Base-by-base conservation (phyloP, 1,139 yeast species). In the Diutina ranongensis region DNA sequence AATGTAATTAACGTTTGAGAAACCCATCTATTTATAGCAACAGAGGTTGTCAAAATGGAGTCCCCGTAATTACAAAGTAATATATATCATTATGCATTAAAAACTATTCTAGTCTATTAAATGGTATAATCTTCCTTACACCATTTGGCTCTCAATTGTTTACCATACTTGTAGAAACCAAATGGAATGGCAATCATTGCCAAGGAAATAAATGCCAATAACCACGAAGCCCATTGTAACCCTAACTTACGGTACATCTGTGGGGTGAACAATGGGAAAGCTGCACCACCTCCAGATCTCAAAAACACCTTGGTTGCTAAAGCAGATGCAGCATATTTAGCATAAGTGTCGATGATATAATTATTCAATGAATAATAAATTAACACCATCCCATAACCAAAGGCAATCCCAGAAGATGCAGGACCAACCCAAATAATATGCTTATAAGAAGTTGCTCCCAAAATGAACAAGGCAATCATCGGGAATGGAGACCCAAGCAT, bases 401-500 rank as follows among this genome's bases (percentile, higher is more conserved):
- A 86, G 0, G 94, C 86, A 45, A 87, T 62, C 51, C 96, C 96
- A 1, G 94, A 74, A 22, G 94, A 83, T 7, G 95, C 94, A 15
- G 96, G 96, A 22, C 95, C 96, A 36, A 88, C 95, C 95, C 96
- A 87, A 49, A 86, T 80, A 51, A 87, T 74, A 53, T 79, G 81
- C 53, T 83, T 76, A 55, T 74, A 78, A 0, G 94, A 79, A 3
- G 96, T 87, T 18, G 95, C 95, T 59, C 96, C 97, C 47, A 87
- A 69, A 54, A 87, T 85, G 69, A 88, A 87, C 49, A 87, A 67
- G 0, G 95, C 84, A 59, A 84, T 80, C 28, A 94, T 89, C 21
- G 95, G 88, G 68, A 86, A 84, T 31, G 95, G 94, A 32, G 94
- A 75, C 47, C 96, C 95, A 52, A 88, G 68, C 86, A 85, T 81